Evolutionary conservation across 1,284 basidiomycete genomes (phyloP), one percentile per base, ranked within the genome.

Genomic region (Testicularia cyperi): DNA sequence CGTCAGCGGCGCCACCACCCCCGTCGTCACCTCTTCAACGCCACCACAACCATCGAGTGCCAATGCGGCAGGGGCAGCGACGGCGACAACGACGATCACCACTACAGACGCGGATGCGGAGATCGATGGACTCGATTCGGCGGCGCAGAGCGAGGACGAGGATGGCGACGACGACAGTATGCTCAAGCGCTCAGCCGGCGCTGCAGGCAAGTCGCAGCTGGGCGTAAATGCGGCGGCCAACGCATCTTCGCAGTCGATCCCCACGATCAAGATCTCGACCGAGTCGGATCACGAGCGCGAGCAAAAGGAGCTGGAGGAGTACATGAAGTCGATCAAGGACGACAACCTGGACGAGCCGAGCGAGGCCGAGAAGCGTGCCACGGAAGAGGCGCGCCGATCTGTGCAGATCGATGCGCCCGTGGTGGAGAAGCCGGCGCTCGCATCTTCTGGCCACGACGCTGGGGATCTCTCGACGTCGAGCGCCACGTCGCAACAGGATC

Each of bases 221-320:
- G 68, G 66, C 19, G 48, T 70, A 48, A 56, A 57, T 20, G 30
- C 54, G 25, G 42, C 45, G 5, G 68, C 62, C n/a, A 66, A 53
- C 26, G 61, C 60, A 1, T 72, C 70, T n/a, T 64, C 60, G 16
- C 70, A 72, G 26, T 66, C 62, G 21, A 88, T 95, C 34, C 92
- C 91, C 16, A 89, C 84, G 14, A 96, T 96, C 73, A 84, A 88
- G 55, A 87, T 96, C 49, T 94, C 91, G 24, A 86, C 85, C 2
- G 88, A 91, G 69, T 87, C 86, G 28, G 83, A 84, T 61, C 80
- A 83, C 30, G 83, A 81, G 45, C 73, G 78, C 39, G 81, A 82
- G 43, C 78, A 81, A 38, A 77, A 74, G 20, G 76, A 70, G 28
- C 31, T 75, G 23, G 65, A 72, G 21, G 49, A 61, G 21, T 74